phyloP scores from a whole-genome alignment of 169 alveolate species.

The Perkinsus chesapeaki region DNA sequence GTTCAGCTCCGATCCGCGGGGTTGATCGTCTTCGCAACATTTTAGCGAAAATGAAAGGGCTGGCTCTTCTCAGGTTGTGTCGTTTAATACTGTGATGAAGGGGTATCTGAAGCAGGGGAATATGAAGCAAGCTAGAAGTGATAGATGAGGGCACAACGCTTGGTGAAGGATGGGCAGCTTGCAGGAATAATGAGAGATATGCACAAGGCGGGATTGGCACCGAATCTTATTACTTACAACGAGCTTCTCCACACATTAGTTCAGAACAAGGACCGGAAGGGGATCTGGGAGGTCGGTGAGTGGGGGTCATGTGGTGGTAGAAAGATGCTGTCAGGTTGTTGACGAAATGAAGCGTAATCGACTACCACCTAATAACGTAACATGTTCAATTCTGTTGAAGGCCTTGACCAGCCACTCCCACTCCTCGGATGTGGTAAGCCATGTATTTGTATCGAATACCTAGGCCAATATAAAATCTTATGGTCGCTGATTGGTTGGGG shows the following conservation, averaged over 20 bases:
- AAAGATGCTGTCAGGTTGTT: not conserved
- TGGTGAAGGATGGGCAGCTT: no score
- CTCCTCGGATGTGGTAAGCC: not conserved
- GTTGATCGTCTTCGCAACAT: no score
- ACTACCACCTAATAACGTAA: not conserved
- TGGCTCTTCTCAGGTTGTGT: not conserved
- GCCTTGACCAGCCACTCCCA: not conserved
- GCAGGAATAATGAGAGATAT: not conserved
- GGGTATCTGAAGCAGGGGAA: not conserved
- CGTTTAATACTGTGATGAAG: not conserved
- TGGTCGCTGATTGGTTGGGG: no score
- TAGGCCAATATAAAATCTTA: no score
- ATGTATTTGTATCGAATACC: no score
- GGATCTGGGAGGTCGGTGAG: constrained; percentile 1
- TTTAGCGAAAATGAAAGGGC: not conserved
- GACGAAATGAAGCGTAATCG: not conserved
- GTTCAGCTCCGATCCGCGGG: no score
- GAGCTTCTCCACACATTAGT: constrained; percentile 13
- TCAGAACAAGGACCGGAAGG: not conserved
- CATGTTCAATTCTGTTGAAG: not conserved
- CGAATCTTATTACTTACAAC: constrained; percentile 12
- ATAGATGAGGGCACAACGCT: no score
- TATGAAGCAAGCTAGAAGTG: not conserved
- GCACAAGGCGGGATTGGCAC: not conserved
- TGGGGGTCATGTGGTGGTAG: not conserved